Base-by-base conservation (phyloP, 352 stramenopile genomes). In the Phytophthora pistaciae region DNA sequence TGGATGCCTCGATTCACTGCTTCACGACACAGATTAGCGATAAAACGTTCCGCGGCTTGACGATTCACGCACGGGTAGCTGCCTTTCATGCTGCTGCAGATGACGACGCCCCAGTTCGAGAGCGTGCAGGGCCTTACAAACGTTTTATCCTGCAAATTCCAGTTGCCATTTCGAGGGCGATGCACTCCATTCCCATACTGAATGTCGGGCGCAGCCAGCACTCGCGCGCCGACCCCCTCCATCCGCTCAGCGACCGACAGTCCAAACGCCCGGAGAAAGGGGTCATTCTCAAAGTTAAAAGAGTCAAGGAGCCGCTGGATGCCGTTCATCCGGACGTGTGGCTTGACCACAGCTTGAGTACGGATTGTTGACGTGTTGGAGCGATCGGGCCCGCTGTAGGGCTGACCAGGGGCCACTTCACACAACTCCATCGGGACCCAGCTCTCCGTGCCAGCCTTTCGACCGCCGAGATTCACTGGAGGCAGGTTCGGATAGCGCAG, bases 1-100 rank as follows among this genome's bases (percentile, higher is more conserved):
- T 42, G 36, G 36, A 42, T 42, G 14, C 36, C 84, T 49, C 40
- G 40, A n/a, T 48, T 48, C 40, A 18, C 13, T 11, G 40, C 40
- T 16, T 48, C 40, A 3, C 40, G 40, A 48, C 40, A 48, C 14
- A 48, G 14, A 20, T 20, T 21, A 49, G 13, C 13, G 0, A 49
- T 5, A 49, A 49, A 49, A 6, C 16, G 14, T 11, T 49, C 1
- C 5, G 42, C 42, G 3, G 42, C 42, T 49, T 21, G 16, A 5
- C 7, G 18, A 9, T 16, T 49, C 42, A 49, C 42, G 18, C 42
- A 49, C 16, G 42, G 18, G 23, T 18, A 10, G 18, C 42, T 49
- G 7, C 18, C 18, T 6, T 23, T 49, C 9, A n/a, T 20, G 3
- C 4, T 49, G 42, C 18, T 49, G 7, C 42, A 49, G 13, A 49